phyloP scores from a whole-genome alignment of 2,329 filamentous ascomycete species.

The Aureobasidium sp. region DNA sequence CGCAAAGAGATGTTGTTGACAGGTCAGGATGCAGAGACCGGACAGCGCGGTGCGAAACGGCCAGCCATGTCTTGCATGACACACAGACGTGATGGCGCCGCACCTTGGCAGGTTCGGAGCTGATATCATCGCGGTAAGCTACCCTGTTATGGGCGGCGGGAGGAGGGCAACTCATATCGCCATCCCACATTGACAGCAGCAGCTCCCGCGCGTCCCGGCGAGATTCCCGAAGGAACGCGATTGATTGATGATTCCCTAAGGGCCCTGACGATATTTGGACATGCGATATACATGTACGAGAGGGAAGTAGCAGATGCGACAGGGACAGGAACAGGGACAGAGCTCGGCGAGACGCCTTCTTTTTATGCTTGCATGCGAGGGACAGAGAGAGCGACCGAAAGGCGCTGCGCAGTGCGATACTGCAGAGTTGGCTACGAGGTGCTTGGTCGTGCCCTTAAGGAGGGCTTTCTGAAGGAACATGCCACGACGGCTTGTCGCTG shows the following conservation, averaged over 20 bases:
- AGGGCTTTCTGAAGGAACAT: slow-evolving; percentile 1
- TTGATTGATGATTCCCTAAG: not conserved
- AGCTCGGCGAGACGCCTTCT: not conserved
- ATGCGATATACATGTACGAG: slow-evolving; percentile 4
- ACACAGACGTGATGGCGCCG: slow-evolving; percentile 9
- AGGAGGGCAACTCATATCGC: not conserved
- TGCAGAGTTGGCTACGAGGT: not conserved
- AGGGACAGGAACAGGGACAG: not conserved
- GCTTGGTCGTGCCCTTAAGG: not conserved
- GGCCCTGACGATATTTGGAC: not conserved
- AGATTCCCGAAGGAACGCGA: not conserved
- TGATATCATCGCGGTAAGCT: slow-evolving; percentile 9
- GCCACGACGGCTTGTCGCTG: slow-evolving; percentile 5
- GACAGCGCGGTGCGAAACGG: slow-evolving; percentile 3
- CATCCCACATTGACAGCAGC: slow-evolving; percentile 12
- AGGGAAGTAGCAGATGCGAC: not conserved
- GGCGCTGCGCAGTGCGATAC: not conserved
- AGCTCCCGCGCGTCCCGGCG: slow-evolving; percentile 7
- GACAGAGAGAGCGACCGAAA: not conserved
- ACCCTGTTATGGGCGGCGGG: not conserved
- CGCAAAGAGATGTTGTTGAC: not conserved
- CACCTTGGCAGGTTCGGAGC: slow-evolving; percentile 2
- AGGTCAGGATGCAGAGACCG: slow-evolving; percentile 7
- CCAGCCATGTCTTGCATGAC: slow-evolving; percentile 8
- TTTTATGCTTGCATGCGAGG: slow-evolving; percentile 9